These are phyloP conservation scores for Pochonia chlamydosporia DNA, from an alignment of 2,329 filamentous ascomycete species.

Conservation along the genomic window DNA sequence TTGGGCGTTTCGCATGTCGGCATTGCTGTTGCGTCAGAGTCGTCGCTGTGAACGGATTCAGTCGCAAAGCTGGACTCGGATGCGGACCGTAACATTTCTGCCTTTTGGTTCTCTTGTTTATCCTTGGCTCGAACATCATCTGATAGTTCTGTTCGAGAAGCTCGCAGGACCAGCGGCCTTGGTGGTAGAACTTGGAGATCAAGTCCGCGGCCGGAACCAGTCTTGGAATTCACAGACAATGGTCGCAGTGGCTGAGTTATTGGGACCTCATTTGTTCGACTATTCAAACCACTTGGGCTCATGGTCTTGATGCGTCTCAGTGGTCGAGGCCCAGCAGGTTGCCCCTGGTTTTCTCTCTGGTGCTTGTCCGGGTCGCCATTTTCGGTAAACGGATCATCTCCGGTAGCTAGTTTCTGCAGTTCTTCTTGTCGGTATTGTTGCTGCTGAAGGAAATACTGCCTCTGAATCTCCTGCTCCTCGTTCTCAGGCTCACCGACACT, in stretches of 20 bases:
- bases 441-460: constrained; percentile 3
- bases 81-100: constrained; percentile 3
- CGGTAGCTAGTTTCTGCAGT: background rate
- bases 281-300: constrained; percentile 13
- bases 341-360: constrained; percentile 2
- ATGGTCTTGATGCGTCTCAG: constrained; percentile 15
- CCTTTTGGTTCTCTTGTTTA: background rate
- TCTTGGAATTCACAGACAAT: background rate
- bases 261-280: background rate
- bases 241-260: background rate
- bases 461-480: constrained; percentile 12
- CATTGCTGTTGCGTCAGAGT: constrained; percentile 14
- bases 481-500: constrained; percentile 46
- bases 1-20: constrained; percentile 11
- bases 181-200: constrained; percentile 1
- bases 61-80: constrained; percentile 20
- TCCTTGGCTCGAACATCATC: constrained; percentile 14
- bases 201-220: background rate
- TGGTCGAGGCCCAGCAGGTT: constrained; percentile 11
- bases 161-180: constrained; percentile 5
- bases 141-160: constrained; percentile 6
- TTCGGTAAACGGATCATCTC: constrained; percentile 27
- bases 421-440: background rate
- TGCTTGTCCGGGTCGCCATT: background rate
- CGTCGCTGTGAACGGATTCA: constrained; percentile 17